These are phyloP conservation scores for Cyberlindnera xylosilytica DNA, from an alignment of 805 yeast genomes.

Conservation along the genomic window DNA sequence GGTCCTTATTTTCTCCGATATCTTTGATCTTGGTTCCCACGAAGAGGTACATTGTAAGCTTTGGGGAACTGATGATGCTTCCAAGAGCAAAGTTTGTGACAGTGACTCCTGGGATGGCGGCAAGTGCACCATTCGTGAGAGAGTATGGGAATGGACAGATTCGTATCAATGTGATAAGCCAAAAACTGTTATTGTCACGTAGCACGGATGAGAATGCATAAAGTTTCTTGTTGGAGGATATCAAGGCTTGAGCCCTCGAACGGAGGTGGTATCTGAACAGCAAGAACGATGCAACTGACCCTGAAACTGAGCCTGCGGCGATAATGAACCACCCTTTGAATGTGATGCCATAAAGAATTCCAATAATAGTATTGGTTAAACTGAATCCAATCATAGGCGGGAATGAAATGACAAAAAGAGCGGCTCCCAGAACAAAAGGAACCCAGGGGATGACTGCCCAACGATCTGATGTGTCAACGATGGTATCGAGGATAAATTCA, in stretches of 20 bases:
- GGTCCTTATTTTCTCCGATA: conserved; percentile 57
- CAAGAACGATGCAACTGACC: conserved; percentile 73
- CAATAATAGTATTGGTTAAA: conserved; percentile 60
- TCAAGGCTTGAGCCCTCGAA: conserved; percentile 55
- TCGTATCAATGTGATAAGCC: conserved; percentile 68
- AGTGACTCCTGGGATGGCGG: conserved; percentile 77
- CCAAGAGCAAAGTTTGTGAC: conserved; percentile 64
- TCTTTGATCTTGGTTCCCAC: conserved; percentile 73
- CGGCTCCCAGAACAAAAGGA: conserved; percentile 42
- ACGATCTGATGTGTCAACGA: conserved; percentile 25
- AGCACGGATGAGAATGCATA: conserved; percentile 73
- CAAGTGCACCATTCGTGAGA: conserved; percentile 86
- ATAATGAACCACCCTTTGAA: conserved; percentile 73
- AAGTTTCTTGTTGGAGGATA: conserved; percentile 60
- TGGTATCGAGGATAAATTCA: conserved; percentile 15
- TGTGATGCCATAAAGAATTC: conserved; percentile 80
- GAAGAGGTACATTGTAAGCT: conserved; percentile 69
- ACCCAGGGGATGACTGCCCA: conserved; percentile 32
- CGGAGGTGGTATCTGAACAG: conserved; percentile 59
- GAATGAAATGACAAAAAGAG: conserved; percentile 69
- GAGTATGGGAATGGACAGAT: conserved; percentile 94
- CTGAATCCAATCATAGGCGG: conserved; percentile 91
- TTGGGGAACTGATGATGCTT: conserved; percentile 76
- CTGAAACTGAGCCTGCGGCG: conserved; percentile 63
- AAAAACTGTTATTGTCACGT: conserved; percentile 64